phyloP scores from a whole-genome alignment of 31 red algal genomes.

The Odonthalia washingtoniensis region DNA sequence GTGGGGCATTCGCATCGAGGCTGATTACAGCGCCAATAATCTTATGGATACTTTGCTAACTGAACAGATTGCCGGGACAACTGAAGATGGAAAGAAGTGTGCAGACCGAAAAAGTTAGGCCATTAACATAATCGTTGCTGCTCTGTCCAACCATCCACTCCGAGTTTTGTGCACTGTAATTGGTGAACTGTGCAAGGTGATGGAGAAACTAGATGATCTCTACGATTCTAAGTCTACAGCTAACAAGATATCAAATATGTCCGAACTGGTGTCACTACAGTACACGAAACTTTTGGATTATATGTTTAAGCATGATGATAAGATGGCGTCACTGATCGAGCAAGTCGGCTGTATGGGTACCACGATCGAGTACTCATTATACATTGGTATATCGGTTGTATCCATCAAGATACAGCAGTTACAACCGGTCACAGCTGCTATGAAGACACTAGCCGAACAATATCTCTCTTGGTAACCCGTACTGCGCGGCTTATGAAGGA shows the following conservation, averaged over 20 bases:
- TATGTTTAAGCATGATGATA: neutral
- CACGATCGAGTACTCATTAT: no score
- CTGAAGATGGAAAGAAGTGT: neutral
- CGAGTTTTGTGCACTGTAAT: neutral
- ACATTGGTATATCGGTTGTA: no score
- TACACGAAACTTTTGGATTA: neutral
- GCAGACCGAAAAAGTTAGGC: neutral
- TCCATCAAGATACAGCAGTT: constrained; percentile 28
- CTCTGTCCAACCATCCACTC: neutral
- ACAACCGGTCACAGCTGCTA: constrained; percentile 30
- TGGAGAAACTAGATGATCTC: neutral
- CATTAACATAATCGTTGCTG: constrained; percentile 34
- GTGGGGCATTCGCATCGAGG: constrained; percentile 20
- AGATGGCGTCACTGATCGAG: neutral
- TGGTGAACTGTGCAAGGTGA: neutral
- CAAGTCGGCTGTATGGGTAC: no score
- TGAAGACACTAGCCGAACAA: constrained; percentile 38
- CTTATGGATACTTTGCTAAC: no score
- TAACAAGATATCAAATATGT: neutral
- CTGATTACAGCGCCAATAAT: neutral
- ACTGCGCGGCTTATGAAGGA: constrained; percentile 27
- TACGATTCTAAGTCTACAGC: constrained; percentile 17
- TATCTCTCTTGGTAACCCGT: constrained; percentile 41
- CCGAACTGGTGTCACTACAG: constrained; percentile 1
- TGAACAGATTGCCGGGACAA: no score